phyloP scores from a whole-genome alignment of 495 filamentous ascomycete species.

The Thozetella sp. region DNA sequence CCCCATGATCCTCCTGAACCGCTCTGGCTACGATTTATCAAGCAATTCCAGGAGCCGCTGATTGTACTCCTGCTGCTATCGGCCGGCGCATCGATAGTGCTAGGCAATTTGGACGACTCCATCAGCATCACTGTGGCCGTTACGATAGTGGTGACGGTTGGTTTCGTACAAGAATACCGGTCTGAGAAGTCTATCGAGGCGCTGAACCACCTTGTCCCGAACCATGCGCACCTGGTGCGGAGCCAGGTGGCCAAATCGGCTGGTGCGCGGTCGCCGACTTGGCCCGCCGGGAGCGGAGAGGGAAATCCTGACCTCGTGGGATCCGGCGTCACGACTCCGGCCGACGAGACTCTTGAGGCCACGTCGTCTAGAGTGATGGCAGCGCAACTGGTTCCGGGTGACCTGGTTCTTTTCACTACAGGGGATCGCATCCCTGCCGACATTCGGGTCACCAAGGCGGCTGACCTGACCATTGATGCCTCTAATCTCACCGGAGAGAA shows the following conservation, averaged over 20 bases:
- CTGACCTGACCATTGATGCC: constrained; percentile 90
- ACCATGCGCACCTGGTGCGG: constrained; percentile 89
- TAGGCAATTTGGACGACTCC: constrained; percentile 96
- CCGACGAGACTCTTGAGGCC: constrained; percentile 62
- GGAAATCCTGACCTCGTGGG: constrained; percentile 20
- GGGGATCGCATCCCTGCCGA: constrained; percentile 97
- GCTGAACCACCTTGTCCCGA: constrained; percentile 88
- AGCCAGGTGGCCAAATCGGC: constrained; percentile 38
- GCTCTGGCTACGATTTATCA: constrained; percentile 89
- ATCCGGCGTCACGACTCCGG: constrained; percentile 36
- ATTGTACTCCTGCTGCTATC: constrained; percentile 86
- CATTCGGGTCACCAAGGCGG: constrained; percentile 87
- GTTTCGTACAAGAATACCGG: constrained; percentile 96
- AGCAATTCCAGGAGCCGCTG: constrained; percentile 95
- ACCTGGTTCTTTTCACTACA: constrained; percentile 90
- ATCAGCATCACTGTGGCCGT: constrained; percentile 94
- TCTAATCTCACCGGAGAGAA: constrained; percentile 98
- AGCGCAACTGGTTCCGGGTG: constrained; percentile 83
- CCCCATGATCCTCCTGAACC: constrained; percentile 93
- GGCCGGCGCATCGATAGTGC: constrained; percentile 85
- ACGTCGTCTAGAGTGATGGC: constrained; percentile 84
- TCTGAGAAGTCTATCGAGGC: constrained; percentile 98
- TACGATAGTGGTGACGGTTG: constrained; percentile 94
- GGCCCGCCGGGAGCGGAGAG: constrained; percentile 40
- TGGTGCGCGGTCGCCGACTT: constrained; percentile 34